A percentile compares a stretch with the other conserved stretches of the same genome.
Conservation (phyloP, 192 early-diverging fungal genomes). For the Paraglomus occultum region DNA sequence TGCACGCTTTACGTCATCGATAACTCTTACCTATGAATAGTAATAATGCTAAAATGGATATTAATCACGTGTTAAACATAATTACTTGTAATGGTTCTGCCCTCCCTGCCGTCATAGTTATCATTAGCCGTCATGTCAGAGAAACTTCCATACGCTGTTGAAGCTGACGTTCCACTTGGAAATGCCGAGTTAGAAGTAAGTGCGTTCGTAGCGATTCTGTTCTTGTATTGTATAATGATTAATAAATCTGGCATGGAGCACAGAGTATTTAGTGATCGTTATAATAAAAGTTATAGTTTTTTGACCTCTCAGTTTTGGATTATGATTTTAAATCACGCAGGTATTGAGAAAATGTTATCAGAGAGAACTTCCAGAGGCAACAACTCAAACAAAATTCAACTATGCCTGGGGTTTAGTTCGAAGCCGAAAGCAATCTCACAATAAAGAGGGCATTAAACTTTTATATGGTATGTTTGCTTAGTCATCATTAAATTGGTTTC, state of each 20-base stretch:
- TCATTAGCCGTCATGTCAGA: too few relatives aligned
- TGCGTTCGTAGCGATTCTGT: not conserved
- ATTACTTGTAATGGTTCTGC: too few relatives aligned
- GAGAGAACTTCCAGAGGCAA: conserved; percentile 60
- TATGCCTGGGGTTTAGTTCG: conserved; percentile 92
- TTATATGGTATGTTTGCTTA: conserved; percentile 56
- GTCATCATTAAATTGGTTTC: not conserved
- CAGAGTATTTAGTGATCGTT: not conserved
- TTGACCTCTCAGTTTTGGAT: not conserved
- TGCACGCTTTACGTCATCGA: too few relatives aligned
- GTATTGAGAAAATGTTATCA: conserved; percentile 71
- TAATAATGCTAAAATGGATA: too few relatives aligned
- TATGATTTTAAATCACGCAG: conserved; percentile 29
- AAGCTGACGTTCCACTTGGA: conserved; percentile 8
- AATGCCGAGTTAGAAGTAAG: conserved; percentile 20
- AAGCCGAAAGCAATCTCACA: conserved; percentile 62
- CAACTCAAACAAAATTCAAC: conserved; percentile 95
- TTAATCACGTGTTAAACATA: too few relatives aligned
- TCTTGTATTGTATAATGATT: not conserved
- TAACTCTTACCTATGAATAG: too few relatives aligned
- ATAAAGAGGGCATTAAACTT: conserved; percentile 74
- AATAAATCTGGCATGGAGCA: not conserved
- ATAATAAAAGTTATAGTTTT: not conserved
- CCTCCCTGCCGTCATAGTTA: too few relatives aligned
- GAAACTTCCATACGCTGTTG: conserved; percentile 18